These are phyloP conservation scores for Pterulicium gracile DNA, from an alignment of 1,284 basidiomycete genomes.

Conservation along the genomic window DNA sequence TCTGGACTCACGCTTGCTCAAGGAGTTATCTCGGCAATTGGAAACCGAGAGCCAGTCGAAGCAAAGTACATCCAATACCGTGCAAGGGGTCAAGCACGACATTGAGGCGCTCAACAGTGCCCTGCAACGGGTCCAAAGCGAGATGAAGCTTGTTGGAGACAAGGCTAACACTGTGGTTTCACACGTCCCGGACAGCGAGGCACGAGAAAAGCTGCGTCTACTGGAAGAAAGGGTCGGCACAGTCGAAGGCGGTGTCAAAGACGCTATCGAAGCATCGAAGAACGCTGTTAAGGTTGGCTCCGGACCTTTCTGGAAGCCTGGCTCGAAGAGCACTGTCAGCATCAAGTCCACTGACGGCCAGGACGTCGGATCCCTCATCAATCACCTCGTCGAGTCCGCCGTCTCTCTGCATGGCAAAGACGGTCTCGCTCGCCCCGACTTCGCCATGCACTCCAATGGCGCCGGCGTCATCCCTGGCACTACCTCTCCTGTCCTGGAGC, in stretches of 20 bases:
- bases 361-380: slow-evolving; percentile 64
- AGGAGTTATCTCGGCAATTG: slow-evolving; percentile 37
- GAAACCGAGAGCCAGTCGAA: slow-evolving; percentile 45
- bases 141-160: slow-evolving; percentile 12
- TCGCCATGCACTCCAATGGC: slow-evolving; percentile 77
- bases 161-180: slow-evolving; percentile 15
- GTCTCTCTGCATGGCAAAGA: slow-evolving; percentile 64
- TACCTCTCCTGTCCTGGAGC: slow-evolving; percentile 69
- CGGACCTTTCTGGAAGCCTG: slow-evolving; percentile 9
- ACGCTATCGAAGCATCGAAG: slow-evolving; percentile 58
- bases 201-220: slow-evolving; percentile 37
- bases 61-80: slow-evolving; percentile 29
- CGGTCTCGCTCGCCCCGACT: slow-evolving; percentile 73
- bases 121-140: slow-evolving; percentile 32
- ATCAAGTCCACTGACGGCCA: slow-evolving; percentile 71
- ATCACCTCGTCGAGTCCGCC: slow-evolving; percentile 62
- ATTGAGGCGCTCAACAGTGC: slow-evolving; percentile 42
- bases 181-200: slow-evolving; percentile 44
- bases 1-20: slow-evolving; percentile 47
- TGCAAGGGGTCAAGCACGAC: slow-evolving; percentile 43
- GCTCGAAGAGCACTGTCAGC: slow-evolving; percentile 25
- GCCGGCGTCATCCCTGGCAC: slow-evolving; percentile 72
- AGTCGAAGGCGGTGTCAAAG: slow-evolving; percentile 62
- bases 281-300: slow-evolving; percentile 26
- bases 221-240: slow-evolving; percentile 52